A percentile compares a stretch with the other conserved stretches of the same genome.
phyloP scores from a whole-genome alignment of 371 early-diverging fungal species.

The Lichtheimia hyalospora region DNA sequence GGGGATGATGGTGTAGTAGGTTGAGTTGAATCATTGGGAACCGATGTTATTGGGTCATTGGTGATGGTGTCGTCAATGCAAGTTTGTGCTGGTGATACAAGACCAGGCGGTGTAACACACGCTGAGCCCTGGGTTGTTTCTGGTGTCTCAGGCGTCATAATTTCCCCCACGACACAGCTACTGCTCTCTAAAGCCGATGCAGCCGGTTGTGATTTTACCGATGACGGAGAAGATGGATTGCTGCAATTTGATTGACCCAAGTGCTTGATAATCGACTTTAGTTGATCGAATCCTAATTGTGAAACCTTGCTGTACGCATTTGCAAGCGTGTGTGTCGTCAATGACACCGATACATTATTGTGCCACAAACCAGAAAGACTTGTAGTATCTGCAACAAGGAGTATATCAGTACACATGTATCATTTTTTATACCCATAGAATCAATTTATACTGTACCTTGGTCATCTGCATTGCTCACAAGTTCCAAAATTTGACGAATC shows the following conservation, averaged over 20 bases:
- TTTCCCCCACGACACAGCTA: conserved; percentile 34
- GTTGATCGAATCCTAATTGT: background rate
- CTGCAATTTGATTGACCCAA: background rate
- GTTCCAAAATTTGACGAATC: conserved; percentile 59
- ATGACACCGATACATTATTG: background rate
- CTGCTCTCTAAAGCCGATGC: no score
- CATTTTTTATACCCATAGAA: conserved; percentile 11
- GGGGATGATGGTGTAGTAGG: background rate
- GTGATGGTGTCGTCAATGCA: background rate
- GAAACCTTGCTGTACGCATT: conserved; percentile 11
- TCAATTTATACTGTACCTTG: no score
- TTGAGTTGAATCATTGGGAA: background rate
- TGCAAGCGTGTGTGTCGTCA: conserved; percentile 11
- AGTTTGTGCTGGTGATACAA: conserved; percentile 24
- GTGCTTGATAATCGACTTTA: conserved; percentile 9
- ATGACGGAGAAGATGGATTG: background rate
- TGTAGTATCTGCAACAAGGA: background rate
- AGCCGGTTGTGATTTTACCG: conserved; percentile 33
- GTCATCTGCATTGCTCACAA: conserved; percentile 9
- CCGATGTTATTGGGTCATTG: background rate
- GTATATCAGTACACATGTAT: background rate
- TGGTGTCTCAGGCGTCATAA: background rate
- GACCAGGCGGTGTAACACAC: conserved; percentile 37
- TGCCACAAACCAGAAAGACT: background rate
- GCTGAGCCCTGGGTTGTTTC: conserved; percentile 17